phyloP scores from a whole-genome alignment of 768 basidiomycete genomes.

The Sistotremastrum niveocremeum region DNA sequence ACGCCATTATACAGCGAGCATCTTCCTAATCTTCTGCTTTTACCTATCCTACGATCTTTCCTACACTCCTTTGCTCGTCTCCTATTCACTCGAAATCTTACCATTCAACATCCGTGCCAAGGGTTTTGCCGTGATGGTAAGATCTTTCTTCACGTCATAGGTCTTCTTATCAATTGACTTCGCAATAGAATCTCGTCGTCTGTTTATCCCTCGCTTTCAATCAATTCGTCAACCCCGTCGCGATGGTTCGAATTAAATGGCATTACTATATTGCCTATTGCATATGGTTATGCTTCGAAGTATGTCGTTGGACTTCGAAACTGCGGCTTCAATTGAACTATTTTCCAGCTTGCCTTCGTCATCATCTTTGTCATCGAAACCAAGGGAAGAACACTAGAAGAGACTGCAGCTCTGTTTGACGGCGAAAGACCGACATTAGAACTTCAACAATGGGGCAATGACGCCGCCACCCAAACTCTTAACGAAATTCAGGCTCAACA shows the following conservation, averaged over 20 bases:
- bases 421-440: constrained; percentile 33
- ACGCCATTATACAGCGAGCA: constrained; percentile 28
- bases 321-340: no score
- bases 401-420: constrained; percentile 61
- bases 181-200: constrained; percentile 40
- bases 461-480: constrained; percentile 27
- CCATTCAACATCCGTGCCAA: constrained; percentile 71
- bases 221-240: constrained; percentile 70
- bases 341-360: constrained; percentile 44
- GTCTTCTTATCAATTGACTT: background rate
- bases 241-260: constrained; percentile 36
- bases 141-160: constrained; percentile 8
- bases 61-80: constrained; percentile 58
- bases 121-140: constrained; percentile 63
- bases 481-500: background rate
- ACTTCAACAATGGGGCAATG: constrained; percentile 32
- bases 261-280: constrained; percentile 44
- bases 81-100: constrained; percentile 62
- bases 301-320: no score
- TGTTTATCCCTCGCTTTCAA: constrained; percentile 63
- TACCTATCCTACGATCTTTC: constrained; percentile 50
- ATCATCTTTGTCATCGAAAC: constrained; percentile 46
- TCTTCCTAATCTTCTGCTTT: constrained; percentile 51
- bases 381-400: constrained; percentile 58
- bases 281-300: constrained; percentile 35